Evolutionary conservation across 768 basidiomycete species (phyloP).

Genomic region (Sistotremastrum suecicum): DNA sequence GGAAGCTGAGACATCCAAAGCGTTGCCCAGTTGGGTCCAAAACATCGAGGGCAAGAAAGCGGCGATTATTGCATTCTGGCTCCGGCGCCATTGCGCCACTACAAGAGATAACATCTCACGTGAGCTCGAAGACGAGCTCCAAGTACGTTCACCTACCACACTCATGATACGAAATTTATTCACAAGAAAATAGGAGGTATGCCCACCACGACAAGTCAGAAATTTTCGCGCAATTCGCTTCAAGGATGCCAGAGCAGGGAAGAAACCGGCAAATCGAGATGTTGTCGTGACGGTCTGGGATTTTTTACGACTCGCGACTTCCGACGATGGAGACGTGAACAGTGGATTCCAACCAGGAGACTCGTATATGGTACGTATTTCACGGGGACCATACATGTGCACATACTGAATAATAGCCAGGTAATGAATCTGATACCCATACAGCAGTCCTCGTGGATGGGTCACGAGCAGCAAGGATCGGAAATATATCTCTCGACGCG

Average conservation of each 20-base stretch:
- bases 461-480: conserved; percentile 32
- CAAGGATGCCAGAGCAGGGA: conserved; percentile 42
- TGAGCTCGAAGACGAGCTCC: conserved; percentile 60
- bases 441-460: conserved; percentile 61
- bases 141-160: conserved; percentile 30
- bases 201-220: conserved; percentile 62
- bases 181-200: conserved; percentile 27
- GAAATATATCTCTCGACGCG: conserved; percentile 61
- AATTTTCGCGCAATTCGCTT: conserved; percentile 63
- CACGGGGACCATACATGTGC: not conserved
- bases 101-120: conserved; percentile 30
- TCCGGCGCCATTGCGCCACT: conserved; percentile 8
- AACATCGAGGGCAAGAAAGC: conserved; percentile 16
- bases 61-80: conserved; percentile 26
- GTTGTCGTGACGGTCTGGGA: conserved; percentile 85
- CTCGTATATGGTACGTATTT: conserved; percentile 44
- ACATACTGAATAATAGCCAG: conserved; percentile 11
- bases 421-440: conserved; percentile 61
- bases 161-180: not conserved
- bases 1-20: conserved; percentile 42
- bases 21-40: no score
- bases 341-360: conserved; percentile 47
- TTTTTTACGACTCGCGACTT: conserved; percentile 33
- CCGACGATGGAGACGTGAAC: conserved; percentile 31
- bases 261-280: conserved; percentile 36